Conservation (phyloP, 73 alveolate species). For the Paramecium octaurelia region DNA sequence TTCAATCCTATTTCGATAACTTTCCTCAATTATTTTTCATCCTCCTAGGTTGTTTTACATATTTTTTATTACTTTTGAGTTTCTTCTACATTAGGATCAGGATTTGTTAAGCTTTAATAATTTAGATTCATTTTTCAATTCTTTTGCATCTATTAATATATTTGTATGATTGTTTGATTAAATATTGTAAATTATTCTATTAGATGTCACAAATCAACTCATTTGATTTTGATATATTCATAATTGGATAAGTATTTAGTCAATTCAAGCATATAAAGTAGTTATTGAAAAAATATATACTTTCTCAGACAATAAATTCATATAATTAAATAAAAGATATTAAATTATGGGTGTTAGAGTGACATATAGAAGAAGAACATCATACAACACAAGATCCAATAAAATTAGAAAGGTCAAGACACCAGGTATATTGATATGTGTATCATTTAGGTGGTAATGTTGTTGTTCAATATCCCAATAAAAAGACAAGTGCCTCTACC, state of each 20-base stretch:
- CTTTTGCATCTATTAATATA: no score
- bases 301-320: neutral
- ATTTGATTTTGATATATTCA: neutral
- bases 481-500: constrained; percentile 57
- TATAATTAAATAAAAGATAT: constrained; percentile 16
- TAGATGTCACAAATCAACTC: no score
- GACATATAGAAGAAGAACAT: constrained; percentile 63
- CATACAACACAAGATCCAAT: constrained; percentile 66
- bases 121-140: no score
- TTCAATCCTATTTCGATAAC: constrained; percentile 56
- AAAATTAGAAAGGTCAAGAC: constrained; percentile 64
- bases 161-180: no score
- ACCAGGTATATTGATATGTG: constrained; percentile 64
- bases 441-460: constrained; percentile 57
- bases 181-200: neutral
- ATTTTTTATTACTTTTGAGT: no score
- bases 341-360: constrained; percentile 64
- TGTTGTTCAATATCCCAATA: constrained; percentile 70
- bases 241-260: no score
- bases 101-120: no score
- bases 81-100: no score
- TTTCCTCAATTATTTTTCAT: constrained; percentile 60
- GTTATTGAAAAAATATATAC: neutral
- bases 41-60: no score
- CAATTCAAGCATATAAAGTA: neutral